Evolutionary conservation across 2,329 filamentous ascomycete species (phyloP), one percentile per base, ranked within the genome.

Genomic region (Trichoderma sp.): DNA sequence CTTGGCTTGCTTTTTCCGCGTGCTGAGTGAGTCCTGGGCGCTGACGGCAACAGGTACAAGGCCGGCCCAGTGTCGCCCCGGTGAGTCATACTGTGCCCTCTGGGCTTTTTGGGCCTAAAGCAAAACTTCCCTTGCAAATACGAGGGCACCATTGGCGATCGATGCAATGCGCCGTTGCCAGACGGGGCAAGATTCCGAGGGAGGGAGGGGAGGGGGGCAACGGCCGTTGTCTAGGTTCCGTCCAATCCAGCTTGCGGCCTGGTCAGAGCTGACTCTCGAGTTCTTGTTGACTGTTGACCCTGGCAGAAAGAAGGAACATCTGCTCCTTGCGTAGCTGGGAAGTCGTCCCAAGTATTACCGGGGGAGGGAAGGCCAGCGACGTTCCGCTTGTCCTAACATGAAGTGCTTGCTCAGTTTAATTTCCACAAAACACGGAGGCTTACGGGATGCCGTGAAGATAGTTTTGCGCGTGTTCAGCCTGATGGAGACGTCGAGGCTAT

Each of bases 321-420:
- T 55, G 59, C 59, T 63, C 59, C 59, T 63, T 63, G 59, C 10
- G 41, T 39, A 63, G 59, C 59, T 63, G 59, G 55, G 47, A 62
- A 54, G 39, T 19, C 41, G 10, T 39, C 2, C 34, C 34, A 14
- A 39, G 34, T 39, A 10, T 34, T 34, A 34, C 30, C 21, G 21
- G 30, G 30, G 30, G 7, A 4, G 3, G 28, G 7, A 3, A 30
- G 30, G 34, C 34, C 34, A 39, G 59, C 50, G 58, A 61, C 21
- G 43, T 44, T 48, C 48, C 47, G 12, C 24, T 51, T 43, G 30
- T 30, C 30, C 30, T 30, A 30, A 24, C 21, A 24, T 24, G 7
- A 9, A 39, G 34, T 39, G 34, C 34, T 39, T 39, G 34, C 1
- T 39, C 26, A 19, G 21, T 24, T 28, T 15, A 51, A 61, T 61